Percentiles rank a stretch among this genome's conserved stretches.
phyloP scores from a whole-genome alignment of 805 yeast species.

The Candida succiphila region DNA sequence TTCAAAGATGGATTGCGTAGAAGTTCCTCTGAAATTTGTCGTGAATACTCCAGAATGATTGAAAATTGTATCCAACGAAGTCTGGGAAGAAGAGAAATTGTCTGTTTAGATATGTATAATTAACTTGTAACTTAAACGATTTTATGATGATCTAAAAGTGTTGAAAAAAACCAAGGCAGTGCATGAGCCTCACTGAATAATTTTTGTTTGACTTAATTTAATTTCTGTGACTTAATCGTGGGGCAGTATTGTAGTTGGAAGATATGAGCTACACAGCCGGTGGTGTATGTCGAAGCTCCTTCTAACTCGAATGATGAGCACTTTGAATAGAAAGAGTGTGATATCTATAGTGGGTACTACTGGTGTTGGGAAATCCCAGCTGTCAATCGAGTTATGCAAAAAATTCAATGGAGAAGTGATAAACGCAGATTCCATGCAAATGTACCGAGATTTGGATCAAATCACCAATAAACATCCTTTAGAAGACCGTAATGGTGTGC shows the following conservation, averaged over 20 bases:
- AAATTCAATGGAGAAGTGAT: constrained; percentile 78
- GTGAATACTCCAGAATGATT: constrained; percentile 40
- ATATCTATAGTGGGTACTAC: constrained; percentile 63
- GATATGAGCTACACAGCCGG: too few relatives aligned
- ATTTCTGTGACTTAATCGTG: too few relatives aligned
- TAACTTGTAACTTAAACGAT: neutral
- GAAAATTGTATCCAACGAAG: constrained; percentile 41
- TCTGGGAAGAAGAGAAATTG: constrained; percentile 35
- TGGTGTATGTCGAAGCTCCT: too few relatives aligned
- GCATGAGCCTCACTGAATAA: too few relatives aligned
- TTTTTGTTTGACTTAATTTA: too few relatives aligned
- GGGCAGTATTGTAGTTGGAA: too few relatives aligned
- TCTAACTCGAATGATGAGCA: too few relatives aligned
- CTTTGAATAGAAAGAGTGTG: too few relatives aligned
- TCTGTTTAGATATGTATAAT: constrained; percentile 40
- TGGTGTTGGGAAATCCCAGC: constrained; percentile 92
- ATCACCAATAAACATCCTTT: constrained; percentile 92
- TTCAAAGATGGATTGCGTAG: constrained; percentile 25
- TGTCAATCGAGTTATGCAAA: constrained; percentile 70
- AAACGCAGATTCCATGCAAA: constrained; percentile 97
- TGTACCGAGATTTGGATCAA: constrained; percentile 61
- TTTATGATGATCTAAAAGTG: neutral
- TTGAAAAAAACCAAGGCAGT: too few relatives aligned
- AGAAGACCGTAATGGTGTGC: constrained; percentile 59
- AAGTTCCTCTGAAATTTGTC: constrained; percentile 45